Evolutionary conservation across 1,284 basidiomycete genomes (phyloP), one percentile per base, ranked within the genome.

Genomic region (Moesziomyces parantarcticus): DNA sequence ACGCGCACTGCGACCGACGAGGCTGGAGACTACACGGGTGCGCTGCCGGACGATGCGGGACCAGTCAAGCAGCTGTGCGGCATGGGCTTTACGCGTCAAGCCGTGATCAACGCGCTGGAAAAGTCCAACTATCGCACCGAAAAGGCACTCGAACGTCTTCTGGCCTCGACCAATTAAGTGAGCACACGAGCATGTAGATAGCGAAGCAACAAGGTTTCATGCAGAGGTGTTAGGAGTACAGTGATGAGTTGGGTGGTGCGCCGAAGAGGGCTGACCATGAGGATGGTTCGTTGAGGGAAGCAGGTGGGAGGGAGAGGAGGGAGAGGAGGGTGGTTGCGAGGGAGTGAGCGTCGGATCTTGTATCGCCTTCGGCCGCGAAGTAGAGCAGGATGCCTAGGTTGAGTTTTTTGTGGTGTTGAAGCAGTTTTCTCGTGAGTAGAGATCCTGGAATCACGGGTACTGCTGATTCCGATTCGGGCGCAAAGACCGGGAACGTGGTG

Each of bases 81-180:
- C 11, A 83, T 83, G 82, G 82, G 82, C 32, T 83, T 83, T 61
- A 65, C 73, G 13, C 57, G 82, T 11, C 54, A 60, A 5, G 70
- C 76, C n/a, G 81, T 82, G 21, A 77, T 83, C 32, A 47, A 58
- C n/a, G 79, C 80, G 42, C 64, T 83, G 32, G 82, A 83, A 58
- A 77, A 76, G 58, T 71, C 65, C 26, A 78, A 81, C 57, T 83
- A 83, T 39, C 67, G 77, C 18, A 81, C 78, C 3, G 79, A 82
- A 50, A 80, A 79, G 60, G 81, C 81, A n/a, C 50, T 82, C 13
- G 78, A 82, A 50, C 59, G 70, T 4, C 57, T 82, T 20, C 61
- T 82, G n/a, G 71, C 71, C 41, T 56, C 67, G 4, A 32, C 29
- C 29, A 32, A 32, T 13, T 32, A 32, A 32, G 29, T 13, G 29